Conservation (phyloP, 1,139 yeast genomes). For the Sugiyamaella paludigena region DNA sequence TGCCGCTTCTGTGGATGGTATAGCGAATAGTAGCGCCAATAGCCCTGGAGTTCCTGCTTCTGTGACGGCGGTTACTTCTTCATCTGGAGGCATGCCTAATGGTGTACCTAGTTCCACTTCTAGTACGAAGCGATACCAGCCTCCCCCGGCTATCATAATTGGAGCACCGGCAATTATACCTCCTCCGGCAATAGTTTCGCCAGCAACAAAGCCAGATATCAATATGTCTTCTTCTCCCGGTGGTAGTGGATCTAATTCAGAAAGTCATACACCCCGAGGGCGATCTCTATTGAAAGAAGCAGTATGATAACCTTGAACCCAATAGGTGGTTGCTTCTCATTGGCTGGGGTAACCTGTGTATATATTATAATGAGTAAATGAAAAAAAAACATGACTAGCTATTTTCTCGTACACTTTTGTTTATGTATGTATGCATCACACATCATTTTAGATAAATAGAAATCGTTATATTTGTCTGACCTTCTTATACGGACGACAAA, state of each 20-base stretch:
- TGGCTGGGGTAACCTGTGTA: too few species aligned
- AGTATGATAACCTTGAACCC: neutral
- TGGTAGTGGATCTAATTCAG: constrained; percentile 7
- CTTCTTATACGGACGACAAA: too few species aligned
- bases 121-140: constrained; percentile 3
- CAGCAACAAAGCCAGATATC: neutral
- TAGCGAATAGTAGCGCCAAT: too few species aligned
- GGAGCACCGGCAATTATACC: constrained; percentile 14
- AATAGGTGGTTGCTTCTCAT: neutral
- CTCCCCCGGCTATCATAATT: constrained; percentile 8
- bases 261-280: constrained; percentile 10
- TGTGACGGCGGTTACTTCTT: too few species aligned
- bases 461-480: too few species aligned
- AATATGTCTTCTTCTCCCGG: constrained; percentile 6
- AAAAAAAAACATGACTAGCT: neutral
- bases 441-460: neutral
- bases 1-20: too few species aligned
- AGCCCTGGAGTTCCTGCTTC: too few species aligned
- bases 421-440: too few species aligned
- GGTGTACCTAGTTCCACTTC: constrained; percentile 2
- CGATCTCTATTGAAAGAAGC: constrained; percentile 4
- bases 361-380: too few species aligned
- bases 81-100: too few species aligned
- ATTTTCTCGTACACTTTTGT: neutral
- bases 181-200: constrained; percentile 16